These are phyloP conservation scores for Fraxinus velutina DNA, from an alignment of 305 asterid species.

Conservation along the genomic window DNA sequence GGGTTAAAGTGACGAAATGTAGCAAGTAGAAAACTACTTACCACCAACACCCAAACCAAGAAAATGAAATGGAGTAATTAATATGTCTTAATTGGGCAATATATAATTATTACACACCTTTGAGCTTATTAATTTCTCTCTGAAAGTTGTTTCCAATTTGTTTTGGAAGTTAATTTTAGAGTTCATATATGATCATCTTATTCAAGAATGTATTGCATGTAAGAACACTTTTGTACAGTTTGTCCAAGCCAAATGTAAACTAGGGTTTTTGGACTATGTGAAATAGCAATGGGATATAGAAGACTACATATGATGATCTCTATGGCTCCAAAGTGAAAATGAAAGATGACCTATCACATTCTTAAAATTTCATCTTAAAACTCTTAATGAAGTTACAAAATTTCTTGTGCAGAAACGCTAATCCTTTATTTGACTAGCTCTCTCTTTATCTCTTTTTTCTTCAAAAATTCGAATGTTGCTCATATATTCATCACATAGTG, in stretches of 20 bases:
- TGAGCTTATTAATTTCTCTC: background rate
- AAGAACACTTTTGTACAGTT: background rate
- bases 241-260: background rate
- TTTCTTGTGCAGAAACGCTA: background rate
- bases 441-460: background rate
- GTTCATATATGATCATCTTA: background rate
- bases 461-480: background rate
- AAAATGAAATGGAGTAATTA: background rate
- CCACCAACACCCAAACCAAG: background rate
- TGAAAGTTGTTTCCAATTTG: background rate
- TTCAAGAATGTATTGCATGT: background rate
- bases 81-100: background rate
- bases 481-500: background rate
- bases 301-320: background rate
- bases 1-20: conserved; percentile 39
- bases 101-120: background rate
- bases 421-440: background rate
- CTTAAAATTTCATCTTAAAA: background rate
- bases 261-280: background rate
- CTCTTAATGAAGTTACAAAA: background rate
- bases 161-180: background rate
- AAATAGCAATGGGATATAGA: background rate
- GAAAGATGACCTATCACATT: background rate
- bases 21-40: background rate
- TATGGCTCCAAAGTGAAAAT: background rate